A percentile compares a stretch with the other conserved stretches of the same genome.
Conservation (phyloP, 1,139 yeast species). For the Zhuliangozyma parablackwelliae region DNA sequence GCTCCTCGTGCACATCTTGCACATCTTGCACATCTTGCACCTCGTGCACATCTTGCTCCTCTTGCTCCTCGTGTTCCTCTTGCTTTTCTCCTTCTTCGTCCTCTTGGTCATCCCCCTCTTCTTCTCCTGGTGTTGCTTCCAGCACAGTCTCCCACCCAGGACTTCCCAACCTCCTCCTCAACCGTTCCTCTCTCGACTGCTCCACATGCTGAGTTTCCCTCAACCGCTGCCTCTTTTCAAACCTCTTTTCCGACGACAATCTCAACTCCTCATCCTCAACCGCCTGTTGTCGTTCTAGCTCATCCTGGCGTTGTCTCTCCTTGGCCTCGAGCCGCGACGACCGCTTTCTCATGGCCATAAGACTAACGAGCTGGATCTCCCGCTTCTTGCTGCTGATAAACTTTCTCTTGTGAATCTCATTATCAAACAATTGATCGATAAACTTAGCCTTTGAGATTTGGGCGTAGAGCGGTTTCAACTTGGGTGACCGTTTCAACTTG, state of each 20-base stretch:
- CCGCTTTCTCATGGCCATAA: conserved; percentile 47
- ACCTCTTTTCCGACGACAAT: conserved; percentile 33
- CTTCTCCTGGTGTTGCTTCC: too few species aligned
- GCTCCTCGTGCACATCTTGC: too few species aligned
- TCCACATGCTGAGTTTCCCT: conserved; percentile 9
- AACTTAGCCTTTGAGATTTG: conserved; percentile 17
- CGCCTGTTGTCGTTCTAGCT: conserved; percentile 27
- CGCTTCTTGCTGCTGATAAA: conserved; percentile 38
- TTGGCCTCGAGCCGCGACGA: conserved; percentile 49
- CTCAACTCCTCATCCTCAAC: conserved; percentile 29
- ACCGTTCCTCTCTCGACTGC: too few species aligned
- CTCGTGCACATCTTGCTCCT: too few species aligned
- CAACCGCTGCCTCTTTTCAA: conserved; percentile 31
- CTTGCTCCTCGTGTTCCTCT: too few species aligned
- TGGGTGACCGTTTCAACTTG: conserved; percentile 14
- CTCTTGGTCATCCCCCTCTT: too few species aligned
- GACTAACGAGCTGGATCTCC: conserved; percentile 44
- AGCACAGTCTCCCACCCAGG: too few species aligned
- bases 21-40: too few species aligned
- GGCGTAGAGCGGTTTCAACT: conserved; percentile 12
- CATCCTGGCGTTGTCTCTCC: conserved; percentile 41
- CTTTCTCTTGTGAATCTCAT: conserved; percentile 38
- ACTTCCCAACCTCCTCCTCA: too few species aligned
- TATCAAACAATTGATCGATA: conserved; percentile 20
- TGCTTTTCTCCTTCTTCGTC: too few species aligned